Percentiles rank a stretch among this genome's conserved stretches.
Conservation (phyloP, 441 rosid genomes). For the Arabidopsis lyrata region DNA sequence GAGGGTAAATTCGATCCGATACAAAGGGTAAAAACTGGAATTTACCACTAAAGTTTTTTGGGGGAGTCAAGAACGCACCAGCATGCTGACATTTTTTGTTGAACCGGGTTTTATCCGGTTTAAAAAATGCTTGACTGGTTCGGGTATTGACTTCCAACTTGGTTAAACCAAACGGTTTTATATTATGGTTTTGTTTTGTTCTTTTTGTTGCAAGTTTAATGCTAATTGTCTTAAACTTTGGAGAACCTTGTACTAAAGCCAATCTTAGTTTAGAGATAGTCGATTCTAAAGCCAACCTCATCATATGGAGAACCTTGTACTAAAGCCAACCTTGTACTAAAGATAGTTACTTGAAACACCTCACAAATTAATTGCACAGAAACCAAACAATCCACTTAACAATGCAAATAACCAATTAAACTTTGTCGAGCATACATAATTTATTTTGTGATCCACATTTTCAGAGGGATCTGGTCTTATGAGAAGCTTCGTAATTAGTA, state of each 20-base stretch:
- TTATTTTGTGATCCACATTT: no score
- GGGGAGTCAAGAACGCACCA: slow-evolving; percentile 95
- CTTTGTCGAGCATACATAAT: no score
- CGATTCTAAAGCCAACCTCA: no score
- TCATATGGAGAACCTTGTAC: no score
- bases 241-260: background rate
- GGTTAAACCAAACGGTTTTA: background rate
- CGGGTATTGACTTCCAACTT: slow-evolving; percentile 86
- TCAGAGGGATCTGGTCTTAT: no score
- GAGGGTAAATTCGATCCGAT: background rate
- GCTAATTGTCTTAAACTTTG: background rate
- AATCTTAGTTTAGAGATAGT: background rate
- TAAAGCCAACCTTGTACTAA: no score
- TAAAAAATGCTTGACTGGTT: slow-evolving; percentile 67
- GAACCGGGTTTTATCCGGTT: slow-evolving; percentile 25
- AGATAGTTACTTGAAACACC: no score
- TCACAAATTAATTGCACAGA: no score
- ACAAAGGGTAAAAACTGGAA: slow-evolving; percentile 10
- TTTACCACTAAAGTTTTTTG: background rate
- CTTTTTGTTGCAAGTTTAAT: background rate
- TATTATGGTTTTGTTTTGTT: background rate
- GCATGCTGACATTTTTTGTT: slow-evolving; percentile 14
- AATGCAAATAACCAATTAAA: no score
- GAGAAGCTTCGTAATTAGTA: no score
- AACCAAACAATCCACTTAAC: no score